Base-by-base conservation (phyloP, 495 filamentous ascomycete species). In the Astrothelium macrocarpum region DNA sequence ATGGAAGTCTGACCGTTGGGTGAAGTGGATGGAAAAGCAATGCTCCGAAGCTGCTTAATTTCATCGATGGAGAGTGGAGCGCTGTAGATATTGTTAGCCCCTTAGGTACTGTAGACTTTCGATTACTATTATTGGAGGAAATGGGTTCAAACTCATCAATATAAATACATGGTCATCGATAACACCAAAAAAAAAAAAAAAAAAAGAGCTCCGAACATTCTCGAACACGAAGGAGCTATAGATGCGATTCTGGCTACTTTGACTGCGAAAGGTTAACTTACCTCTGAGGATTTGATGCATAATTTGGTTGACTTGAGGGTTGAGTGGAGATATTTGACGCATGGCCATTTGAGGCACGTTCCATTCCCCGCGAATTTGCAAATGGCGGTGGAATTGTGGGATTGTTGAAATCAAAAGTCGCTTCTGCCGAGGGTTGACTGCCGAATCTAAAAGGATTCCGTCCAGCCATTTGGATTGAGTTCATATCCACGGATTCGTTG, bases 341-440 rank as follows among this genome's bases (percentile, higher is more conserved):
- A 29, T 29, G 20, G 49, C 20, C 20, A 29, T 56, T 26, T 4
- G 49, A 10, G 11, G 20, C 12, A 28, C 20, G 9, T 12, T 26
- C 9, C 20, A 29, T 16, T 5, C 49, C 29, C 25, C 20, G 49
- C 49, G 25, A 9, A 29, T 29, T 56, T 9, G 5, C 25, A 29
- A 56, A 28, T 5, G 43, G n/a, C 3, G 49, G 25, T 9, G 49
- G 25, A 56, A 29, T 29, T 11, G 49, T 16, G 29, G 49, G 25
- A 16, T 56, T 56, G 49, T 29, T 29, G 49, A 56, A 56, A 20
- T 56, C 49, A 25, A 56, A 56, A 9, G 49, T 56, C 23, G 49
- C 49, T 29, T 56, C 20, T 20, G 20, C 29, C 25, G 49, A 56
- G 9, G 49, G 20, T 9, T 12, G 49, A 29, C 5, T 56, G 7